Conservation (phyloP, 768 basidiomycete species). For the Botryobasidium botryosum region DNA sequence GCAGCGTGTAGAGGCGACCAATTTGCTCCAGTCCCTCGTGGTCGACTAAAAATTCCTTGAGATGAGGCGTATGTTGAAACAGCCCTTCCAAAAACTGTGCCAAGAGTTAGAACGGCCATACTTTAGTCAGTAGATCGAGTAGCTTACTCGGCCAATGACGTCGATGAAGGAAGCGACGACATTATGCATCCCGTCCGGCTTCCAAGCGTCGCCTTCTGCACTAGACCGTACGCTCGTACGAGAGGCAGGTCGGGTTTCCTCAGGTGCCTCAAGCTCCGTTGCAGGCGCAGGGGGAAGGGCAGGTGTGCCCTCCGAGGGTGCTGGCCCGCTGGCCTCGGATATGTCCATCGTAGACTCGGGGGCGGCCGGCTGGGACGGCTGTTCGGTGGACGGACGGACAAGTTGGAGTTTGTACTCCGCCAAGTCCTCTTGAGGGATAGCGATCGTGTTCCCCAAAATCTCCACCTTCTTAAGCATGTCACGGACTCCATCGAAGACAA, state of each 20-base stretch:
- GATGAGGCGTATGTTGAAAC: constrained; percentile 81
- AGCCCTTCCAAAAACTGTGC: constrained; percentile 79
- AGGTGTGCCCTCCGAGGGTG: no score
- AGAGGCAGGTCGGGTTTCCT: no score
- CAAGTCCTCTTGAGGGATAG: constrained; percentile 36
- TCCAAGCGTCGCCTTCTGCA: no score
- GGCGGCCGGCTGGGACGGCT: constrained; percentile 17
- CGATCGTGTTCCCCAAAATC: constrained; percentile 46
- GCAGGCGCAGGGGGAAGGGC: neutral
- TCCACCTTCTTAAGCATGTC: constrained; percentile 56
- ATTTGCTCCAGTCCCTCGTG: constrained; percentile 59
- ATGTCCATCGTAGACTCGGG: neutral
- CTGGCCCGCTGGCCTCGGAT: no score
- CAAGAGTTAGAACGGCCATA: constrained; percentile 1
- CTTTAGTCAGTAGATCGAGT: neutral
- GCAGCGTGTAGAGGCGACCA: constrained; percentile 60
- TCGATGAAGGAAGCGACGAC: constrained; percentile 19
- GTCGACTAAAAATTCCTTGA: constrained; percentile 70
- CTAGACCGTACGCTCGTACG: no score
- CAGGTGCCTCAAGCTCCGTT: no score
- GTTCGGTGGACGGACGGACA: no score
- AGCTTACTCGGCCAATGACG: constrained; percentile 13
- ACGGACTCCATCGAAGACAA: constrained; percentile 65
- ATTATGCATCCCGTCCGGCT: constrained; percentile 11
- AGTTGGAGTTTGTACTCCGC: constrained; percentile 50